Percentiles rank a stretch among this genome's conserved stretches.
phyloP scores from a whole-genome alignment of 495 filamentous ascomycete species.

The Penicillium silybi region DNA sequence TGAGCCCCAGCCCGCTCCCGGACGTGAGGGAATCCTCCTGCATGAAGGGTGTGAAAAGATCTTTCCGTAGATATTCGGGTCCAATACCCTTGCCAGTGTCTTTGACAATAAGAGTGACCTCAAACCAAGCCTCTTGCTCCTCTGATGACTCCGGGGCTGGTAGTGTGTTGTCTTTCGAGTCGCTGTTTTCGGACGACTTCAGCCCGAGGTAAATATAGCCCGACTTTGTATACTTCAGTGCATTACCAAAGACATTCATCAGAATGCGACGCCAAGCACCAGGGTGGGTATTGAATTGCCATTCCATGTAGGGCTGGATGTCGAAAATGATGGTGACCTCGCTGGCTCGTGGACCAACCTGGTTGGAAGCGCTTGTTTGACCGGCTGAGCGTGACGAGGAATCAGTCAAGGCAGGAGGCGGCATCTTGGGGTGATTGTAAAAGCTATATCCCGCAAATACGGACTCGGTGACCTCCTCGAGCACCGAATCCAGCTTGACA shows the following conservation, averaged over 20 bases:
- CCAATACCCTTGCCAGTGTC: slow-evolving; percentile 68
- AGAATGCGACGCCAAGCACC: slow-evolving; percentile 55
- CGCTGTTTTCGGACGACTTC: slow-evolving; percentile 4
- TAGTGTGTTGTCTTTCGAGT: neutral
- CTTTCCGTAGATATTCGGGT: slow-evolving; percentile 48
- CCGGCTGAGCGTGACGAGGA: slow-evolving; percentile 10
- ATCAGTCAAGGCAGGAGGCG: slow-evolving; percentile 13
- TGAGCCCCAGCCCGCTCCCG: slow-evolving; percentile 68
- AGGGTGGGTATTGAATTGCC: slow-evolving; percentile 54
- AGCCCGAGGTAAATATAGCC: slow-evolving; percentile 35
- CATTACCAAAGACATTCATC: slow-evolving; percentile 47
- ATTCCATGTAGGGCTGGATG: slow-evolving; percentile 47
- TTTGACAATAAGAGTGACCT: slow-evolving; percentile 41
- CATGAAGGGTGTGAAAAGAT: slow-evolving; percentile 63
- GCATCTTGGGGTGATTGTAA: slow-evolving; percentile 19
- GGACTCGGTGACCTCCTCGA: slow-evolving; percentile 58
- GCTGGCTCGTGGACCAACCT: slow-evolving; percentile 2
- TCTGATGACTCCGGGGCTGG: neutral
- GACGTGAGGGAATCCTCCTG: slow-evolving; percentile 62
- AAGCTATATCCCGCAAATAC: slow-evolving; percentile 51
- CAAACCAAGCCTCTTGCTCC: slow-evolving; percentile 1
- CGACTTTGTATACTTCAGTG: slow-evolving; percentile 40
- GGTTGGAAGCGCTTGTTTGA: neutral
- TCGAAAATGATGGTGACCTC: slow-evolving; percentile 52
- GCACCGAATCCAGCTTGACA: slow-evolving; percentile 42